Base-by-base conservation (phyloP, 192 early-diverging fungal genomes). In the Kickxella alabastrina region DNA sequence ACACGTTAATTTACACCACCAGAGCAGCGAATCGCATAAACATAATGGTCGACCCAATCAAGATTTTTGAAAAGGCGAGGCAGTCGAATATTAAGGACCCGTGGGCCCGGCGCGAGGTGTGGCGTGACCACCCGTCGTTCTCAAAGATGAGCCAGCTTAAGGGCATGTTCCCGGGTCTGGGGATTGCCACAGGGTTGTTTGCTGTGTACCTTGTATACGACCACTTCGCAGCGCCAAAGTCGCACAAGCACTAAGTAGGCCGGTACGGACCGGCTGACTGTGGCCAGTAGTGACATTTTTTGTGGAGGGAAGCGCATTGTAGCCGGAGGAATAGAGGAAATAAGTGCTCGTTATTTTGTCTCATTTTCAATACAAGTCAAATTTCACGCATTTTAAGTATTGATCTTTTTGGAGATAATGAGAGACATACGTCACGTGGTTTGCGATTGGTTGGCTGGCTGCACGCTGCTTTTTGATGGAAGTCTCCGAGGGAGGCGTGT, bases 161-260 rank as follows among this genome's bases (percentile, higher is more conserved):
- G 35, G 82, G 80, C 62, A 80, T 87, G 77, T 84, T 85, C 77
- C 87, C 87, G 13, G 87, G 87, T 45, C 78, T 89, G 49, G 87
- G 87, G 55, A 83, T 86, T 35, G 87, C 87, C 10, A 80, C 87
- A 18, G 87, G 80, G 35, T 81, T 85, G 38, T 89, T 89, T 55
- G 77, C 84, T n/a, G 80, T 74, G 34, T 85, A 87, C 57, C 79
- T 81, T 49, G 82, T 65, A 53, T 84, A 82, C 57, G 85, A 89
- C 58, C 75, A 84, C 39, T 73, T 82, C 54, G 44, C 82, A 45
- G 59, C 50, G 48, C n/a, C n/a, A n/a, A 62, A 62, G 40, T 32
- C 46, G 14, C 39, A 57, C 42, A 65, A 73, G 51, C 69, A 73
- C 46, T 65, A 56, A 37, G 28, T 18, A 7, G 12, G 36, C 36